Percentiles rank a stretch among this genome's conserved stretches.
phyloP scores from a whole-genome alignment of 257 asterid genomes.

The Capsicum chinense region DNA sequence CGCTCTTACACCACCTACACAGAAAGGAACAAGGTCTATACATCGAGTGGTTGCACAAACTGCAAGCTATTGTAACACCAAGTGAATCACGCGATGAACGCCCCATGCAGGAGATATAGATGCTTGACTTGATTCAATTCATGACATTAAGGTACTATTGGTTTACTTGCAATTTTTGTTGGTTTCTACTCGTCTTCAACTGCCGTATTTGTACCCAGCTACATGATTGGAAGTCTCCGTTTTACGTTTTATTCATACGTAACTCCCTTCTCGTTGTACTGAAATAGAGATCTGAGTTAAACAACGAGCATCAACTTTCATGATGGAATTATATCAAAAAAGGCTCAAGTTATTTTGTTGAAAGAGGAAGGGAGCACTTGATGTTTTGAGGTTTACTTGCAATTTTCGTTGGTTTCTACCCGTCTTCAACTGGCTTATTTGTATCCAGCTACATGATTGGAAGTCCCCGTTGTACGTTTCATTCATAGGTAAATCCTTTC shows the following conservation, averaged over 20 bases:
- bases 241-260: background rate
- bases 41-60: constrained; percentile 75
- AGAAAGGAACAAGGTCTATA: constrained; percentile 82
- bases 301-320: background rate
- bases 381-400: background rate
- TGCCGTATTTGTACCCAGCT: too few relatives aligned
- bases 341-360: constrained; percentile 5
- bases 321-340: background rate
- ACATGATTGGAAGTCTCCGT: too few relatives aligned
- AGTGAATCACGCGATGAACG: constrained; percentile 32
- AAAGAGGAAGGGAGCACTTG: background rate
- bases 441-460: too few relatives aligned
- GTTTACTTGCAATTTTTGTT: background rate
- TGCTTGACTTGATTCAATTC: background rate
- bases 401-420: background rate
- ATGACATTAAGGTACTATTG: background rate
- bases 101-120: background rate
- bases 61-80: constrained; percentile 48
- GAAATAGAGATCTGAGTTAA: constrained; percentile 6
- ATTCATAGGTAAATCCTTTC: background rate
- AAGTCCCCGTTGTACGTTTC: background rate
- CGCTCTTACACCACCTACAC: constrained; percentile 69
- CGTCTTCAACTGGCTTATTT: too few relatives aligned
- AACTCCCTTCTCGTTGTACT: background rate
- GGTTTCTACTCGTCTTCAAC: background rate